Evolutionary conservation across 1,284 basidiomycete genomes (phyloP).

Genomic region (Cutaneotrichosporon daszewskae): DNA sequence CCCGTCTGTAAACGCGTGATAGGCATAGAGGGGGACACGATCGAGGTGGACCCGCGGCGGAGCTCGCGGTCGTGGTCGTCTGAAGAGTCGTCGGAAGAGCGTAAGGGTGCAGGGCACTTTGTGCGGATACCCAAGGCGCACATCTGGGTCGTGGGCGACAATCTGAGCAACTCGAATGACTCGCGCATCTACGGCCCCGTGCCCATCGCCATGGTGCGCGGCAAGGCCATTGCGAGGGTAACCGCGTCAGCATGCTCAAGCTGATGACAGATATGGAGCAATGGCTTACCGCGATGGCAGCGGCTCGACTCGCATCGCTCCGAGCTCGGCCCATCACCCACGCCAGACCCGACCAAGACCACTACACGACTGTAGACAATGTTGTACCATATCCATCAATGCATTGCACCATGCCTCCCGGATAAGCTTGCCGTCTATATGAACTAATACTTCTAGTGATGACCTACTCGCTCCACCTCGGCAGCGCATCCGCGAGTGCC

Average conservation of each 20-base stretch:
- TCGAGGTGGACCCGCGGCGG: conserved; percentile 71
- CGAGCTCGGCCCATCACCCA: conserved; percentile 1
- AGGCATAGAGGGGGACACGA: conserved; percentile 80
- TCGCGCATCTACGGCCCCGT: conserved; percentile 89
- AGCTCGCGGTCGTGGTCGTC: conserved; percentile 32
- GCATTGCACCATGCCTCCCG: no score
- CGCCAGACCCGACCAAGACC: no score
- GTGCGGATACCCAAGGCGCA: conserved; percentile 72
- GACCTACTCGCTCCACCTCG: no score
- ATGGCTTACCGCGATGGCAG: conserved; percentile 1
- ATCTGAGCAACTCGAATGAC: conserved; percentile 73
- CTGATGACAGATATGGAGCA: conserved; percentile 5
- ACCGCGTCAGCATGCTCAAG: conserved; percentile 23
- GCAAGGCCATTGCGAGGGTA: conserved; percentile 71
- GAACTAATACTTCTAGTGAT: no score
- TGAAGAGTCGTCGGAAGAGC: no score
- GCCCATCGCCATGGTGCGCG: conserved; percentile 72
- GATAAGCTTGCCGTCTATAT: no score
- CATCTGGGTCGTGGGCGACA: conserved; percentile 92
- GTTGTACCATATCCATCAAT: no score
- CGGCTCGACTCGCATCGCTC: background rate
- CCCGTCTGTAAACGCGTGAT: conserved; percentile 86
- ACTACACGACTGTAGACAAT: no score
- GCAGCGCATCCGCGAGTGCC: conserved; percentile 30
- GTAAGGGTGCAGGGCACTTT: conserved; percentile 52